Percentiles rank a stretch among this genome's conserved stretches.
Evolutionary conservation across 306 rosid species (phyloP).

Genomic region (Dryas alaskensis): DNA sequence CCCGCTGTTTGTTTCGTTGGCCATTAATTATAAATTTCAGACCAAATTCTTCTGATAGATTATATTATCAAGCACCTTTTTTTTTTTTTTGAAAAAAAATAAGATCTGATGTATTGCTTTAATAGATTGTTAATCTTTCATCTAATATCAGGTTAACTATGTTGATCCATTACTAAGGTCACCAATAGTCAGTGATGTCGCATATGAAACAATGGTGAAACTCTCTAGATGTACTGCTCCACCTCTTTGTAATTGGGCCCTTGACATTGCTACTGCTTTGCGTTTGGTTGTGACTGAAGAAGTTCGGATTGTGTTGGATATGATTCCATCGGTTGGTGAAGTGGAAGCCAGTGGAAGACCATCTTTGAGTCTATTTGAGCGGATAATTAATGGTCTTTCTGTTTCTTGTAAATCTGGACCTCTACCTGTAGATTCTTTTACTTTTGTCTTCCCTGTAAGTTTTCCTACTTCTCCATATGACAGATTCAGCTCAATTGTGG

Average conservation of each 20-base stretch:
- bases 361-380: conserved; percentile 63
- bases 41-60: neutral
- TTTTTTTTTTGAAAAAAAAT: neutral
- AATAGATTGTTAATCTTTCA: conserved; percentile 12
- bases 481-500: conserved; percentile 17
- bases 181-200: conserved; percentile 75
- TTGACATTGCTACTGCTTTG: conserved; percentile 89
- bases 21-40: neutral
- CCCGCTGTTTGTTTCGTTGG: neutral
- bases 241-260: conserved; percentile 88
- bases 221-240: conserved; percentile 81
- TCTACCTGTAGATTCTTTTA: conserved; percentile 94
- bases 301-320: conserved; percentile 57
- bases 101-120: neutral
- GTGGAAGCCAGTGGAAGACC: conserved; percentile 57
- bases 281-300: conserved; percentile 75
- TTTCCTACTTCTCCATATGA: conserved; percentile 17
- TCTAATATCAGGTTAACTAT: conserved; percentile 71
- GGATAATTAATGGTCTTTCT: conserved; percentile 70
- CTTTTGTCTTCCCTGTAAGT: conserved; percentile 90
- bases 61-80: neutral
- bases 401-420: conserved; percentile 86
- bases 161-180: conserved; percentile 84
- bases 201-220: conserved; percentile 83
- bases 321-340: conserved; percentile 47